Evolutionary conservation across 78 protist genomes (phyloP).

Genomic region (Monosiga brevicollis): DNA sequence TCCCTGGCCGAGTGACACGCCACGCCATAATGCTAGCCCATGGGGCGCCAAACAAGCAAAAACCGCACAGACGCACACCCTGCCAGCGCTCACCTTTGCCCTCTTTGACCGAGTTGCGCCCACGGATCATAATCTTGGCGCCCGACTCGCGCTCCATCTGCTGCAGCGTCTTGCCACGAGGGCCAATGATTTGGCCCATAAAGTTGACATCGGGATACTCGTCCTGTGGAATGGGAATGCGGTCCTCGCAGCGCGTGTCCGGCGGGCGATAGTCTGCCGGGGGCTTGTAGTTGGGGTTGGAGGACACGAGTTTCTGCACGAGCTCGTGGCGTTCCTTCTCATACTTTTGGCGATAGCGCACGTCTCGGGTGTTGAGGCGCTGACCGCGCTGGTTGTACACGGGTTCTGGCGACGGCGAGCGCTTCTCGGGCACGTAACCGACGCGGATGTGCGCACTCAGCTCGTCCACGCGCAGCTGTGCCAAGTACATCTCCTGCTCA

Average conservation of each 20-base stretch:
- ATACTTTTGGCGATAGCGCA: slow-evolving; percentile 43
- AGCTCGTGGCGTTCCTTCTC: slow-evolving; percentile 46
- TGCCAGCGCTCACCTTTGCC: slow-evolving; percentile 60
- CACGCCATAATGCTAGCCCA: no score
- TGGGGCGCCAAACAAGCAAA: not conserved
- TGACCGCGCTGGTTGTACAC: slow-evolving; percentile 68
- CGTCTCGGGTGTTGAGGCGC: slow-evolving; percentile 72
- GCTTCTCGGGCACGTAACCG: slow-evolving; percentile 1
- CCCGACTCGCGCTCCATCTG: slow-evolving; percentile 69
- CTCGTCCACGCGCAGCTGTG: slow-evolving; percentile 10
- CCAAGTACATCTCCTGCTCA: slow-evolving; percentile 1
- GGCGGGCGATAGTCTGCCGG: slow-evolving; percentile 38
- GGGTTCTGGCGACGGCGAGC: slow-evolving; percentile 73
- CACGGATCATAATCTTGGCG: slow-evolving; percentile 76
- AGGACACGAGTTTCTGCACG: slow-evolving; percentile 17
- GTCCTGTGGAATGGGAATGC: slow-evolving; percentile 66
- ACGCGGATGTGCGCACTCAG: not conserved
- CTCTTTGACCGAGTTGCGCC: slow-evolving; percentile 80
- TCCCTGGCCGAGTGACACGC: no score
- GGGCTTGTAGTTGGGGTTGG: slow-evolving; percentile 29
- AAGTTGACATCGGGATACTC: slow-evolving; percentile 77
- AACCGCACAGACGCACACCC: not conserved
- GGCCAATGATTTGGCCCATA: slow-evolving; percentile 63
- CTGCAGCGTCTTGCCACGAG: slow-evolving; percentile 82
- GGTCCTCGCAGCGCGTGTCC: not conserved